These are phyloP conservation scores for Candida montana DNA, from an alignment of 805 yeast genomes.

Conservation along the genomic window DNA sequence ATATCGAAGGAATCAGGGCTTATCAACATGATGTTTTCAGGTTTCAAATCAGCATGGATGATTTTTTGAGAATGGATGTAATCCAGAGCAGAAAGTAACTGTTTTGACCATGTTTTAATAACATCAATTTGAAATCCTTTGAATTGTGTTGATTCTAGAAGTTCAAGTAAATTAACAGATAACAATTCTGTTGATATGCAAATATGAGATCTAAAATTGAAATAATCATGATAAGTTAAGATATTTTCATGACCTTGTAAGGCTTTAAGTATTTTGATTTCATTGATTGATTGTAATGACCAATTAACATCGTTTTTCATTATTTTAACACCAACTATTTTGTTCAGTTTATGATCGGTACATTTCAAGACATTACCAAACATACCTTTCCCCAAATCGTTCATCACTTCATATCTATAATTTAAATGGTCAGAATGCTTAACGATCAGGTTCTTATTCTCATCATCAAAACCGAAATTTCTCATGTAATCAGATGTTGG, in stretches of 20 bases:
- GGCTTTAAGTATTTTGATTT: conserved; percentile 58
- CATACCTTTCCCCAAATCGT: conserved; percentile 68
- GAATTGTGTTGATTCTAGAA: conserved; percentile 44
- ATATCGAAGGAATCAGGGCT: conserved; percentile 40
- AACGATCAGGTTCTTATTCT: conserved; percentile 53
- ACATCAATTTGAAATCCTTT: conserved; percentile 42
- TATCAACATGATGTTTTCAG: conserved; percentile 69
- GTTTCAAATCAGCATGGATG: conserved; percentile 83
- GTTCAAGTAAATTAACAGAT: conserved; percentile 60
- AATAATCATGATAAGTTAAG: conserved; percentile 60
- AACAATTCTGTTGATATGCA: conserved; percentile 75
- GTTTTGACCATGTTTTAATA: conserved; percentile 42
- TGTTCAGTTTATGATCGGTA: conserved; percentile 55
- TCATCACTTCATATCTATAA: conserved; percentile 61
- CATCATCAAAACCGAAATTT: conserved; percentile 64
- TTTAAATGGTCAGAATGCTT: conserved; percentile 65
- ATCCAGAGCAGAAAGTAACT: conserved; percentile 54
- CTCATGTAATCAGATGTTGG: conserved; percentile 7
- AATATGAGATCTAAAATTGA: conserved; percentile 75
- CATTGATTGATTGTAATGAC: conserved; percentile 73
- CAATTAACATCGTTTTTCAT: conserved; percentile 69
- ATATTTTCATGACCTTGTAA: conserved; percentile 25
- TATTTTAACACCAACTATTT: conserved; percentile 66
- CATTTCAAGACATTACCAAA: conserved; percentile 77
- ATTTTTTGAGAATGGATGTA: conserved; percentile 51